Evolutionary conservation across 495 filamentous ascomycete species (phyloP), one percentile per base, ranked within the genome.

Genomic region (Tuber aestivum): DNA sequence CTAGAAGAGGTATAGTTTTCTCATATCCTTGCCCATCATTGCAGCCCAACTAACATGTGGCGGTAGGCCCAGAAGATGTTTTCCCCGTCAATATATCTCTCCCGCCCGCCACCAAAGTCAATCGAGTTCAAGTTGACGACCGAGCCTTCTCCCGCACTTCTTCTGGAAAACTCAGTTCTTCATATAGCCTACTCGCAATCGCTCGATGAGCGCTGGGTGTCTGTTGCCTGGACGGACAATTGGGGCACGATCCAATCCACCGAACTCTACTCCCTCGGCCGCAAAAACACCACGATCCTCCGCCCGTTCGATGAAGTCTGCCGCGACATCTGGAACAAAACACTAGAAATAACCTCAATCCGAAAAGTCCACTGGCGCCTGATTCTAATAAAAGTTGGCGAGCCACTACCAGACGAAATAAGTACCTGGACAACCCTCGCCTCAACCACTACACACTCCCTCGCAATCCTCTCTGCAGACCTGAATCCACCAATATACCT

Each of bases 211-310:
- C 88, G 92, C 27, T 99, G 96, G 96, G 83, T 97, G 69, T 91
- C 91, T 1, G 94, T 90, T 7, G 92, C 92, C n/a, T 99, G 96
- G 96, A 93, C 92, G 1, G 94, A 98, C 83, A 94, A 89, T 79
- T 88, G 86, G 38, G 96, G 95, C 0, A 88, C 86, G 61, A 87
- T 92, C 74, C 93, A 97, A 82, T 90, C 89, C 77, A 92, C 87
- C 7, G 90, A 92, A 41, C 92, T 93, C 2, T 96, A 96, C 83
- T 92, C 92, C 79, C 85, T 96, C 6, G 90, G 90, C 35, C 88
- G 89, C 79, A 89, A 91, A 77, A 88, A 88, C 41, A 87, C 87
- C 70, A 85, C 85, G 12, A 84, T 88, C 2, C 83, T 87, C 23
- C 87, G 89, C 72, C 76, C 83, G 0, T 86, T 97, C 42, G 82